phyloP scores from a whole-genome alignment of 2,329 filamentous ascomycete genomes.

The Alternaria burnsii region DNA sequence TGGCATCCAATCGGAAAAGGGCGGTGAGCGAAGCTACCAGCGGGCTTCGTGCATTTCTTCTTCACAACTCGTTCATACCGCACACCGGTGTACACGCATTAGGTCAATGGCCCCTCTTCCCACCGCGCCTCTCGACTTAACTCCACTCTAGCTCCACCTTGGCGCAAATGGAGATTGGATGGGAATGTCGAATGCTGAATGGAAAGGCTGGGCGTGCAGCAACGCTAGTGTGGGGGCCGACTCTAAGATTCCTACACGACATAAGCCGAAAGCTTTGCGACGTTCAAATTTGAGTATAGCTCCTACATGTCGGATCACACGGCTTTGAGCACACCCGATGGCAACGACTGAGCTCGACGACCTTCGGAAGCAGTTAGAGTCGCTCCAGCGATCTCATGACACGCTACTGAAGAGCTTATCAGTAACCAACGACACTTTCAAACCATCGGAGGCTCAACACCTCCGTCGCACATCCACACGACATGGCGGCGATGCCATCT shows the following conservation, averaged over 20 bases:
- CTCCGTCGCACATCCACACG: slow-evolving; percentile 34
- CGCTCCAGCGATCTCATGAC: slow-evolving; percentile 45
- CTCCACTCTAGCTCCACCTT: slow-evolving; percentile 25
- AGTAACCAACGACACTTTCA: slow-evolving; percentile 39
- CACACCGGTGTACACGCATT: slow-evolving; percentile 1
- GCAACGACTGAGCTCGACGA: slow-evolving; percentile 41
- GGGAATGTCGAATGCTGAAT: slow-evolving; percentile 13
- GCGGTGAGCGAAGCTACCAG: slow-evolving; percentile 29
- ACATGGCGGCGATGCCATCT: slow-evolving; percentile 36
- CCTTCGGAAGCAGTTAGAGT: slow-evolving; percentile 44
- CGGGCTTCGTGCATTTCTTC: slow-evolving; percentile 10
- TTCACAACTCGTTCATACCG: slow-evolving; percentile 13
- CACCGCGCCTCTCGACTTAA: slow-evolving; percentile 1
- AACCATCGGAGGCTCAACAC: slow-evolving; percentile 32
- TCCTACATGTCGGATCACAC: background rate
- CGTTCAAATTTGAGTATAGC: background rate
- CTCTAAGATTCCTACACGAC: slow-evolving; percentile 9
- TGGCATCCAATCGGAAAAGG: slow-evolving; percentile 26
- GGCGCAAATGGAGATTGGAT: slow-evolving; percentile 29
- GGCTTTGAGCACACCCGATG: slow-evolving; percentile 25
- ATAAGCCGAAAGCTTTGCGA: slow-evolving; percentile 7
- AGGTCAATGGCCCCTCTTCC: slow-evolving; percentile 14
- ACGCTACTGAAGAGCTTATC: slow-evolving; percentile 41
- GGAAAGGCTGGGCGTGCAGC: slow-evolving; percentile 30
- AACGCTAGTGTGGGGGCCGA: slow-evolving; percentile 30